A percentile compares a stretch with the other conserved stretches of the same genome.
phyloP scores from a whole-genome alignment of 2,329 filamentous ascomycete species.

The Sarocladiaceae sp. region DNA sequence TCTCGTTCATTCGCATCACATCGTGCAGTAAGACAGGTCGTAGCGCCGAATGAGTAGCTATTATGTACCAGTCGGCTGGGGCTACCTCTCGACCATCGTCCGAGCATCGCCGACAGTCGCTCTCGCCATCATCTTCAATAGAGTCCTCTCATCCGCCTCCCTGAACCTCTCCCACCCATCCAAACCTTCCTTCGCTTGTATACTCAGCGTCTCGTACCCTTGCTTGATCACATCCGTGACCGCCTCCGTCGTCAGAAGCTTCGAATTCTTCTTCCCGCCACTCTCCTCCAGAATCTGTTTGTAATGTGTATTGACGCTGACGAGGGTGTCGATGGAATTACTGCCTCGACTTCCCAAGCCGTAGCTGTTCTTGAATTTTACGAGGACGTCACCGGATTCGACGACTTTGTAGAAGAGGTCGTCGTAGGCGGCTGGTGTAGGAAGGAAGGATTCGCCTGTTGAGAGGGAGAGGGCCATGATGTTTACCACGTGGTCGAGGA shows the following conservation, averaged over 20 bases:
- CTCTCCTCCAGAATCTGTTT: constrained; percentile 68
- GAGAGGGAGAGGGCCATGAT: constrained; percentile 80
- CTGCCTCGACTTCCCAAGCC: constrained; percentile 50
- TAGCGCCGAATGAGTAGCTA: too few species aligned
- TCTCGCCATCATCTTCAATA: constrained; percentile 84
- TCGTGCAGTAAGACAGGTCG: too few species aligned
- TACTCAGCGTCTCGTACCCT: constrained; percentile 91
- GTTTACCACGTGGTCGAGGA: constrained; percentile 76
- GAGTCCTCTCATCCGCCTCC: constrained; percentile 77
- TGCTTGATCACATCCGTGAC: constrained; percentile 92
- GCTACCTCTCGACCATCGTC: constrained; percentile 40
- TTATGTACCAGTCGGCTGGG: too few species aligned
- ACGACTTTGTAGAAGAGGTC: constrained; percentile 98
- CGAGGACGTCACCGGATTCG: constrained; percentile 78
- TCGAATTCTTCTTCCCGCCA: constrained; percentile 42
- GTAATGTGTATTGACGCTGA: constrained; percentile 82
- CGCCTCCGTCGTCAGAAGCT: constrained; percentile 74
- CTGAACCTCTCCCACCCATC: constrained; percentile 83
- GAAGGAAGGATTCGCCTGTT: constrained; percentile 85
- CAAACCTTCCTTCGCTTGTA: constrained; percentile 81
- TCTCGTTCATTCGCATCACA: too few species aligned
- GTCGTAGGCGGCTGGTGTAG: constrained; percentile 82
- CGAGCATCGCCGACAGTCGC: constrained; percentile 63
- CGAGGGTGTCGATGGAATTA: constrained; percentile 77
- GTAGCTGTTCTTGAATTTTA: constrained; percentile 79